A percentile compares a stretch with the other conserved stretches of the same genome.
Conservation (phyloP, 2,329 filamentous ascomycete genomes). For the Colletotrichum horii region DNA sequence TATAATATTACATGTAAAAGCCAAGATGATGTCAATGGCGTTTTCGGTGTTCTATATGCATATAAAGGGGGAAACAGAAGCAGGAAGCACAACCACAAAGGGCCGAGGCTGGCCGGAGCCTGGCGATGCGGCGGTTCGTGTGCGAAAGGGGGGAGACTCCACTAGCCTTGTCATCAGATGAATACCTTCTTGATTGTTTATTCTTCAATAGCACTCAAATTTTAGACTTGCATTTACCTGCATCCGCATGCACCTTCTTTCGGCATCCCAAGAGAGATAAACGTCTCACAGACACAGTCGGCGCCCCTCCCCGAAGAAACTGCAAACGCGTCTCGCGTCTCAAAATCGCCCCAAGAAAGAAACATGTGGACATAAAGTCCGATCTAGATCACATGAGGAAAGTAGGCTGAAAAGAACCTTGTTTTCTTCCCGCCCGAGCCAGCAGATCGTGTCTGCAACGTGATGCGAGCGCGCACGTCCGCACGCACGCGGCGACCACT, state of each 20-base stretch:
- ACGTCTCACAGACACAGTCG: background rate
- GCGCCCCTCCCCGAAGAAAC: background rate
- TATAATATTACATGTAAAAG: background rate
- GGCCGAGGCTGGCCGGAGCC: slow-evolving; percentile 21
- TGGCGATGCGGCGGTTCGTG: background rate
- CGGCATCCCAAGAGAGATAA: background rate
- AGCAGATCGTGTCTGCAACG: background rate
- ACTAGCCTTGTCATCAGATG: background rate
- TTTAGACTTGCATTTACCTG: background rate
- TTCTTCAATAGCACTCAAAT: background rate
- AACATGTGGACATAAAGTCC: background rate
- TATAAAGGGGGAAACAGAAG: background rate
- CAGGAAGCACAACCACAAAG: background rate
- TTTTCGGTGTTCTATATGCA: background rate
- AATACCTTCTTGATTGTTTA: background rate
- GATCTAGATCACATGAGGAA: background rate
- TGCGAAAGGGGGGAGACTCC: background rate
- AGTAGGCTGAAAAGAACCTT: background rate
- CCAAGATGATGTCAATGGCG: background rate
- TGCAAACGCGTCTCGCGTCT: background rate
- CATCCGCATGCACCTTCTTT: background rate
- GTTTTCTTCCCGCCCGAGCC: background rate
- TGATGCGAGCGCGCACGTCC: background rate
- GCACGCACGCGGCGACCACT: background rate
- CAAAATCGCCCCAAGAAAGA: background rate